Base-by-base conservation (phyloP, 768 basidiomycete species). In the Multifurca ochricompacta region DNA sequence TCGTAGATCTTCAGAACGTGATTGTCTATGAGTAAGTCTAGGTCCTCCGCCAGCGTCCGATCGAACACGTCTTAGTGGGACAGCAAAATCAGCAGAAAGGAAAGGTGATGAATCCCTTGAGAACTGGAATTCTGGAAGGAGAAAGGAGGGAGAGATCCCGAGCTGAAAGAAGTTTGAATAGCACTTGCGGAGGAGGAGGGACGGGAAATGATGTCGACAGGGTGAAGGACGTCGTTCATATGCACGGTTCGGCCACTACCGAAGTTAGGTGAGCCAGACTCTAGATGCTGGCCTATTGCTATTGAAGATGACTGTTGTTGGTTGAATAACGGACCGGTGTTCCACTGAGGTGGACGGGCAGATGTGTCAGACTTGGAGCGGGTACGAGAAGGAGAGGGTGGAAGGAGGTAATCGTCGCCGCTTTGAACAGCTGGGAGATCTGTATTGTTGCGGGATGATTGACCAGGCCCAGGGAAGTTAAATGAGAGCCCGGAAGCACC, bases 1-100 rank as follows among this genome's bases (percentile, higher is more conserved):
- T 25, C 66, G 67, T 36, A 83, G 70, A 62, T 86, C 86, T 66
- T 87, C 85, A 36, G 79, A 81, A 58, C 82, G 80, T 30, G 76
- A 77, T 18, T 74, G 72, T 14, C 84, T 73, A 60, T 74, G 55
- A 8, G 49, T n/a, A 19, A 46, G 37, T 36, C 55, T 51, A 13
- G 49, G 44, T n/a, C 25, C 44, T 30, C 71, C 68, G 18, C 72
- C 69, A 52, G 67, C 64, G 51, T 81, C 79, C 9, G 79, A 79
- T 59, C 74, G 76, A 46, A 70, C 69, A 18, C 82, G 74, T 47
- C 80, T 76, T n/a, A 83, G 59, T 46, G 55, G 45, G 39, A 66
- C 46, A 28, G 68, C 62, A 23, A 60, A 58, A 53, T 68, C 72
- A 11, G 71, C 68, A 10, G 70, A 67, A 16, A 74, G 66, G 62